These are phyloP conservation scores for Tagetes erecta DNA, from an alignment of 129 eudicot species.

Conservation along the genomic window DNA sequence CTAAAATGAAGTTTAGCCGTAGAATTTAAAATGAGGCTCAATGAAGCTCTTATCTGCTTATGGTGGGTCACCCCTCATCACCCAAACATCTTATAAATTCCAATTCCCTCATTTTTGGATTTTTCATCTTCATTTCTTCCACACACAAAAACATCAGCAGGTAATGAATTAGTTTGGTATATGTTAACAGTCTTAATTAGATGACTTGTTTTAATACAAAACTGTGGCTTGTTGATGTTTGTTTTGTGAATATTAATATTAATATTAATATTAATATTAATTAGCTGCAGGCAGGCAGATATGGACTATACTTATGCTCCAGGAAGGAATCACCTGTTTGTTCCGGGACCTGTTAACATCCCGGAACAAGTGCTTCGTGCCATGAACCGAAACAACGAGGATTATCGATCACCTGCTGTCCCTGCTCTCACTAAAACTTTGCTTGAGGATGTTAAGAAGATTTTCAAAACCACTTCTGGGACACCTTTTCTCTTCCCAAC, in stretches of 20 bases:
- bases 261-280: too few relatives aligned
- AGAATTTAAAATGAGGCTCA: constrained; percentile 34
- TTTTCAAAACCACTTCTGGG: constrained; percentile 92
- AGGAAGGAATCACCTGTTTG: constrained; percentile 97
- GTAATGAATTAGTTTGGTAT: constrained; percentile 7
- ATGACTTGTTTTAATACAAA: too few relatives aligned
- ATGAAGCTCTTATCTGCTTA: constrained; percentile 33
- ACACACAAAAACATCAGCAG: constrained; percentile 28
- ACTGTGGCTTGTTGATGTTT: too few relatives aligned
- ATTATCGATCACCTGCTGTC: constrained; percentile 94
- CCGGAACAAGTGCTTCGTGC: constrained; percentile 97
- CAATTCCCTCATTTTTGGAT: constrained; percentile 36
- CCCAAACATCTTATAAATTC: constrained; percentile 73
- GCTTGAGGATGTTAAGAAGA: constrained; percentile 94
- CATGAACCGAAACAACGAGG: constrained; percentile 98
- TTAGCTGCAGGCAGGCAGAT: constrained; percentile 3
- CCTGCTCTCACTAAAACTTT: constrained; percentile 80
- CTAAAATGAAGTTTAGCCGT: constrained; percentile 32
- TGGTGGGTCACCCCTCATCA: constrained; percentile 52
- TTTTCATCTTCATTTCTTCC: constrained; percentile 31
- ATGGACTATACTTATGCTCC: constrained; percentile 91
- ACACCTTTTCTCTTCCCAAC: constrained; percentile 93
- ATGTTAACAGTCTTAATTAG: background rate
- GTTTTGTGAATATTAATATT: too few relatives aligned
- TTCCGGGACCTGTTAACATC: constrained; percentile 98